Conservation (phyloP, 2,329 filamentous ascomycete species). For the Fusarium odoratissimum region DNA sequence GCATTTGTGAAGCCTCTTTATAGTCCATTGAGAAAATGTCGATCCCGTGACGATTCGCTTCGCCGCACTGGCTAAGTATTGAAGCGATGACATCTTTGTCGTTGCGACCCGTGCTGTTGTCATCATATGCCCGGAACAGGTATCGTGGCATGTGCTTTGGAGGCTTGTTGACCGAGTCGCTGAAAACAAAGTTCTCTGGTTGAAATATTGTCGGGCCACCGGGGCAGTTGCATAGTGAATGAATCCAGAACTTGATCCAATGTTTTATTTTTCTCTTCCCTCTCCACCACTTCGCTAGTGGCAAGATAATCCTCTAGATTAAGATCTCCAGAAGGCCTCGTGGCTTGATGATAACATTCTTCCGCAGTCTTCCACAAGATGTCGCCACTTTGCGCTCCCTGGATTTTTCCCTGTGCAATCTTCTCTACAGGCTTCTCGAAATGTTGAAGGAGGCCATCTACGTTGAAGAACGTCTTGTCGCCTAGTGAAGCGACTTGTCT, state of each 20-base stretch:
- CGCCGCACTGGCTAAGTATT: accelerated
- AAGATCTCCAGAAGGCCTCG: accelerated
- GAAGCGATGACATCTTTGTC: background rate
- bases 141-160: background rate
- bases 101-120: background rate
- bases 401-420: background rate
- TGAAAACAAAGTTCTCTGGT: accelerated
- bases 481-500: background rate
- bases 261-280: accelerated
- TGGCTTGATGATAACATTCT: background rate
- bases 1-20: accelerated
- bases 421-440: background rate
- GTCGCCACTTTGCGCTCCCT: background rate
- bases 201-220: background rate
- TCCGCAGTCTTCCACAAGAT: background rate
- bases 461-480: accelerated
- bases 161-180: accelerated
- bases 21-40: background rate
- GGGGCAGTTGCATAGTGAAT: background rate
- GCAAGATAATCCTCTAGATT: background rate
- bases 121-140: background rate
- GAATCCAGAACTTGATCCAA: background rate
- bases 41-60: accelerated
- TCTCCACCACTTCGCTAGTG: accelerated
- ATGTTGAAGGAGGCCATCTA: background rate